Evolutionary conservation across 495 filamentous ascomycete genomes (phyloP).

Genomic region (Penicillium antarcticum): DNA sequence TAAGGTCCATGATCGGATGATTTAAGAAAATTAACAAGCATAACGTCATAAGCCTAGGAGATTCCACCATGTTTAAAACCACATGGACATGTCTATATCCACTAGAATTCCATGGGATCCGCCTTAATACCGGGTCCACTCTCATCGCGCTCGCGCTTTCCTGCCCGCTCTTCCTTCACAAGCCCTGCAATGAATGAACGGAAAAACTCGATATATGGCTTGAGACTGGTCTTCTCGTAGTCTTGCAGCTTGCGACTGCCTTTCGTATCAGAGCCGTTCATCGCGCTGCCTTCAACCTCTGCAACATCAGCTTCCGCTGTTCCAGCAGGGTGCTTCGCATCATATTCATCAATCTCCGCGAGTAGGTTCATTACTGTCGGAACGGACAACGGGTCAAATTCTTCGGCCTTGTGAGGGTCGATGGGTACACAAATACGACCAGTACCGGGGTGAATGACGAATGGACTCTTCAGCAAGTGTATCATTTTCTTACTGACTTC

Average conservation of each 20-base stretch:
- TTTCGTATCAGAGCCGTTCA: conserved; percentile 33
- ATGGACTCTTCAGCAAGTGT: conserved; percentile 93
- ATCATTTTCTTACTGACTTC: conserved; percentile 97
- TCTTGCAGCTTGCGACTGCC: conserved; percentile 60
- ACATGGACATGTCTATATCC: neutral
- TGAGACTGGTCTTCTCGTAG: conserved; percentile 95
- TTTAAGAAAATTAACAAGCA: conserved; percentile 2
- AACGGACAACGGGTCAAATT: conserved; percentile 82
- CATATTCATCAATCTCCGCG: conserved; percentile 77
- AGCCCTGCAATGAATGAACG: conserved; percentile 71
- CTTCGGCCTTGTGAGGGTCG: conserved; percentile 61
- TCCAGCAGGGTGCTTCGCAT: conserved; percentile 35
- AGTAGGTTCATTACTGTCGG: conserved; percentile 82
- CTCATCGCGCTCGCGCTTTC: conserved; percentile 67
- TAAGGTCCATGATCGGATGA: neutral
- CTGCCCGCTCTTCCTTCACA: conserved; percentile 75
- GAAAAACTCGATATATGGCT: conserved; percentile 89
- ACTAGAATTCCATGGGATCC: conserved; percentile 54
- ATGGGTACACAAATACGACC: conserved; percentile 95
- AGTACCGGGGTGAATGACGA: conserved; percentile 93
- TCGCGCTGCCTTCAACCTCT: conserved; percentile 38
- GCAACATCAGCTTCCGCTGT: conserved; percentile 28
- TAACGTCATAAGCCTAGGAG: conserved; percentile 13
- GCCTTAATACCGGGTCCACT: conserved; percentile 46
- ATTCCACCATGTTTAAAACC: neutral